Percentiles rank a stretch among this genome's conserved stretches.
Conservation (phyloP, 805 yeast genomes). For the Candida ulmi region DNA sequence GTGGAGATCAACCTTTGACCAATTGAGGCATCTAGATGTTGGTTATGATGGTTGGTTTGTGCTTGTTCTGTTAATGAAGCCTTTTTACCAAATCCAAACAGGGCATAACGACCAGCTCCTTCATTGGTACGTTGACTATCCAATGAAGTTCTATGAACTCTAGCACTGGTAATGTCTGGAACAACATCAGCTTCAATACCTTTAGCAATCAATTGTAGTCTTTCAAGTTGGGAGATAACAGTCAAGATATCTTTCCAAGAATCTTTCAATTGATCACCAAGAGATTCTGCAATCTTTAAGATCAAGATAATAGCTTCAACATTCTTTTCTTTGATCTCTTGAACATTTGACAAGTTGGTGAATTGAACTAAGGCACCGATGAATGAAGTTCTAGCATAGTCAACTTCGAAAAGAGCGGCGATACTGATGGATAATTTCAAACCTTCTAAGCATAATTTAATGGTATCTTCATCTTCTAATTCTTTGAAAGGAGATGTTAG, state of each 20-base stretch:
- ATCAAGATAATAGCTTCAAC: constrained; percentile 73
- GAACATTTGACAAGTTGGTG: constrained; percentile 70
- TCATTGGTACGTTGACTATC: constrained; percentile 44
- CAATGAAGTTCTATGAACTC: constrained; percentile 40
- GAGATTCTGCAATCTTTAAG: constrained; percentile 69
- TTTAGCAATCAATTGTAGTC: constrained; percentile 80
- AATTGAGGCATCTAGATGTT: constrained; percentile 53
- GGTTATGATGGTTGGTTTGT: constrained; percentile 65
- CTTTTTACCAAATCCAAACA: constrained; percentile 51
- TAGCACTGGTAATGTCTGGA: constrained; percentile 81
- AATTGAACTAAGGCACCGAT: constrained; percentile 87
- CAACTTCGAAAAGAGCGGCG: constrained; percentile 77
- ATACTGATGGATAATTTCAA: constrained; percentile 76
- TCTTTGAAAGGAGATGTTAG: constrained; percentile 91
- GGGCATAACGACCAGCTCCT: constrained; percentile 33
- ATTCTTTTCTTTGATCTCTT: constrained; percentile 74
- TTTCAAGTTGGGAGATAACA: constrained; percentile 84
- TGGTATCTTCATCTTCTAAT: constrained; percentile 67
- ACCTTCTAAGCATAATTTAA: constrained; percentile 75
- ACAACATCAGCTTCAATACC: constrained; percentile 80
- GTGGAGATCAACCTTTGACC: constrained; percentile 55
- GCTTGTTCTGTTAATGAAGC: constrained; percentile 62
- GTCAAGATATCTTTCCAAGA: constrained; percentile 85
- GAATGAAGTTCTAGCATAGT: constrained; percentile 82
- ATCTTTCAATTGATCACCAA: constrained; percentile 65